Percentiles rank a stretch among this genome's conserved stretches.
These are phyloP conservation scores for Neobulgaria alba DNA, from an alignment of 2,329 filamentous ascomycete species.

Conservation along the genomic window DNA sequence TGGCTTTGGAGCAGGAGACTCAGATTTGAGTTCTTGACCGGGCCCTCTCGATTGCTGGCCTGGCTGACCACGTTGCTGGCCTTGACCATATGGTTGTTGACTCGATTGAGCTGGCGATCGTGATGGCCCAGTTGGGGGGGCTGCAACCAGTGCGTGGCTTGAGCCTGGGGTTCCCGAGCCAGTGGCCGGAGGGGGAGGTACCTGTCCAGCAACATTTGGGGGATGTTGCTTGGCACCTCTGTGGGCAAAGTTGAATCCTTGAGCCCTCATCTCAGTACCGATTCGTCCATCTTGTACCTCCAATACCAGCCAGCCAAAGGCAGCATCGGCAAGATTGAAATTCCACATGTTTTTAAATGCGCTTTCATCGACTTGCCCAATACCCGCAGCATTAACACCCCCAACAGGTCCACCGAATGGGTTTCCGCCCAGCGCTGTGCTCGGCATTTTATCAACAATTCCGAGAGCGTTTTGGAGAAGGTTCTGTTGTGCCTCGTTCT, in stretches of 20 bases:
- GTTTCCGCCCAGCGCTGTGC: slow-evolving; percentile 88
- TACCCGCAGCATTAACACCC: slow-evolving; percentile 53
- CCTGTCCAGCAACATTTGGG: slow-evolving; percentile 29
- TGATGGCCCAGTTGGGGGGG: slow-evolving; percentile 26
- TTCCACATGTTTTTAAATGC: slow-evolving; percentile 99
- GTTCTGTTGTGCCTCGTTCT: slow-evolving; percentile 90
- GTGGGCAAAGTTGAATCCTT: slow-evolving; percentile 98
- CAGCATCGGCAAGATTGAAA: slow-evolving; percentile 95
- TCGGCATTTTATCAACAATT: slow-evolving; percentile 97
- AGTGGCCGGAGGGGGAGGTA: slow-evolving; percentile 30
- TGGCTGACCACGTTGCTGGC: slow-evolving; percentile 22
- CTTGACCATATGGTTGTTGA: slow-evolving; percentile 21
- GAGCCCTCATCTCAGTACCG: slow-evolving; percentile 95
- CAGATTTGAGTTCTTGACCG: slow-evolving; percentile 25
- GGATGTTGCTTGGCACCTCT: slow-evolving; percentile 71
- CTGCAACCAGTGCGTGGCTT: slow-evolving; percentile 27
- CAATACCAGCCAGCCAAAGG: slow-evolving; percentile 90
- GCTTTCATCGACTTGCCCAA: slow-evolving; percentile 92
- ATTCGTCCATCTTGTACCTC: slow-evolving; percentile 95
- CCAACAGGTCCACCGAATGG: slow-evolving; percentile 84
- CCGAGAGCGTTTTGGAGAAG: slow-evolving; percentile 84
- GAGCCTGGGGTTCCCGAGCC: slow-evolving; percentile 28
- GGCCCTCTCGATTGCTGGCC: slow-evolving; percentile 25
- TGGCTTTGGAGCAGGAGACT: slow-evolving; percentile 34
- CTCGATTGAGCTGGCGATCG: slow-evolving; percentile 24